Base-by-base conservation (phyloP, 371 early-diverging fungal genomes). In the Apophysomyces variabilis region DNA sequence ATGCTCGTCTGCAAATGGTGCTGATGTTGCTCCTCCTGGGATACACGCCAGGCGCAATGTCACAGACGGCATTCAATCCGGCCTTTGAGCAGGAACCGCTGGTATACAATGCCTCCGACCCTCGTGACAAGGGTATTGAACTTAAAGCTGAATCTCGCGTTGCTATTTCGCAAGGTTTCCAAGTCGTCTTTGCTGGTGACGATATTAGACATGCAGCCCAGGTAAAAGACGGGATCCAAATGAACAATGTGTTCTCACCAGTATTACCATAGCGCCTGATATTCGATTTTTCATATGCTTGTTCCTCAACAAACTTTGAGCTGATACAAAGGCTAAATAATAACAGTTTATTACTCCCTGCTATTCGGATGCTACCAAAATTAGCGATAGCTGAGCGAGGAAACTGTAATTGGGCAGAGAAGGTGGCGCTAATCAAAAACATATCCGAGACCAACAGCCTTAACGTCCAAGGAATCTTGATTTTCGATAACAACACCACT, bases 351-450 rank as follows among this genome's bases (percentile, higher is more conserved):
- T 9, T 50, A 18, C 21, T 50, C 1, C 74, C 68, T n/a, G 50
- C 74, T 3, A 65, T 73, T 65, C 66, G 62, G 65, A 67, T 70
- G 8, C 67, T 71, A 32, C 74, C 73, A 38, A 73, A 67, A 1
- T 66, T 82, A 38, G 83, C 74, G 0, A 66, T 82, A 16, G 66
- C 78, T 16, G 47, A 67, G 56, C 69, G 80, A 18, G 75, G 78
- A 3, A 58, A 71, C 18, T 62, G 64, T 41, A 56, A 16, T n/a
- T 82, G 79, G 78, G 67, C 71, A 7, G 75, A 73, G 35, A 82
- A 82, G 57, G 41, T 82, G 7, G 18, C 67, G 21, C 66, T 62
- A 0, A 62, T 74, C 1, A 64, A 64, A 26, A 45, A 14, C 7
- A 13, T 78, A n/a, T 71, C 83, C 0, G 32, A 56, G 2, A 5